Evolutionary conservation across 2,329 filamentous ascomycete genomes (phyloP).

Genomic region (Penicillium sp.): DNA sequence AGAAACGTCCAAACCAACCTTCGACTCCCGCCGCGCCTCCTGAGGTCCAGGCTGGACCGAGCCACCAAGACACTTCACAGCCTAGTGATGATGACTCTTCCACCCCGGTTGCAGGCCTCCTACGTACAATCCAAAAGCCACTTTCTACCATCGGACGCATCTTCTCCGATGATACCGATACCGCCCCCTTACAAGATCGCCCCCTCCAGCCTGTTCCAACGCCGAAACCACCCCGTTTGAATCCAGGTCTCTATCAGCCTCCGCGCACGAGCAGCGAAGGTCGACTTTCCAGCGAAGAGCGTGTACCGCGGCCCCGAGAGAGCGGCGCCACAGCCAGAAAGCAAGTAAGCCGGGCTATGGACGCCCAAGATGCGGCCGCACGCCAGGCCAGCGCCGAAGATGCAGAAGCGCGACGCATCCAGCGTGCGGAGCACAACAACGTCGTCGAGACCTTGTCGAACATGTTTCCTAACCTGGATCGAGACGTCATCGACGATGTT

Average conservation of each 20-base stretch:
- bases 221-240: conserved; percentile 48
- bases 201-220: conserved; percentile 35
- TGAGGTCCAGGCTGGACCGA: conserved; percentile 53
- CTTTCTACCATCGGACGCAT: conserved; percentile 89
- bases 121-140: conserved; percentile 86
- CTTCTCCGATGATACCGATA: conserved; percentile 65
- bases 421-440: conserved; percentile 77
- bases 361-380: conserved; percentile 80
- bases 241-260: conserved; percentile 43
- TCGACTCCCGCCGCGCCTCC: conserved; percentile 55
- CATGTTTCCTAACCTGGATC: conserved; percentile 95
- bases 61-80: conserved; percentile 31
- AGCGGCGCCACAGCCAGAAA: conserved; percentile 17
- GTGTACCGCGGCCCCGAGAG: conserved; percentile 12
- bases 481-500: conserved; percentile 92
- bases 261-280: conserved; percentile 38
- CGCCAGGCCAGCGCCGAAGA: conserved; percentile 84
- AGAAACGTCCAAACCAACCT: conserved; percentile 45
- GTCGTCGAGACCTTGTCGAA: conserved; percentile 89
- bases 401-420: conserved; percentile 77
- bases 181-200: conserved; percentile 28
- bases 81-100: conserved; percentile 59
- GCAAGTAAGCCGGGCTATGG: conserved; percentile 45
- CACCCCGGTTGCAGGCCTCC: conserved; percentile 73
- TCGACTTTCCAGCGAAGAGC: conserved; percentile 24